Percentiles rank a stretch among this genome's conserved stretches.
phyloP scores from a whole-genome alignment of 805 yeast genomes.

The Kodamaea hsintzibuensis region DNA sequence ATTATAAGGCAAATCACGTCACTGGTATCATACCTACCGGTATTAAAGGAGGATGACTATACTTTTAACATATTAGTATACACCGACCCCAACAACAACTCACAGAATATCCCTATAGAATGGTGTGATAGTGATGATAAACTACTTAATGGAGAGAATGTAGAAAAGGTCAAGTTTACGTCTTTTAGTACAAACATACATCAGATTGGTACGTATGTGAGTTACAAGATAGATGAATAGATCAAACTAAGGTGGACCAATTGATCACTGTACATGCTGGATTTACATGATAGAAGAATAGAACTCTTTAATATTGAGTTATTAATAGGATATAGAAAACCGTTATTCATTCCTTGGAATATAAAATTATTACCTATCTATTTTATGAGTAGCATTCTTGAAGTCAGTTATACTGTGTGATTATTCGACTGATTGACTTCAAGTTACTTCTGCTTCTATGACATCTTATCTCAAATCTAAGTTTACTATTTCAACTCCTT shows the following conservation, averaged over 20 bases:
- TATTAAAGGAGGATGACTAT: conserved; percentile 55
- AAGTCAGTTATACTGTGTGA: too few species aligned
- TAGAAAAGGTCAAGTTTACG: conserved; percentile 69
- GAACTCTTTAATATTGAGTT: too few species aligned
- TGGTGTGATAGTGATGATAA: conserved; percentile 81
- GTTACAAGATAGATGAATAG: conserved; percentile 43
- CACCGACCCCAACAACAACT: conserved; percentile 58
- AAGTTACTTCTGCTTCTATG: neutral
- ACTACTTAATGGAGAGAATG: conserved; percentile 49
- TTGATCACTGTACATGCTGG: too few species aligned
- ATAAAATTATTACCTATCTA: neutral
- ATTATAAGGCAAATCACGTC: conserved; percentile 88
- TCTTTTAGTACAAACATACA: conserved; percentile 69
- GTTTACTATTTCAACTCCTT: conserved; percentile 24
- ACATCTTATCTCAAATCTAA: neutral
- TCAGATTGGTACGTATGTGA: conserved; percentile 71
- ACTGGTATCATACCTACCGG: conserved; percentile 81
- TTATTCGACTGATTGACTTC: too few species aligned
- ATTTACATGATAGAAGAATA: too few species aligned
- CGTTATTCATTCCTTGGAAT: neutral
- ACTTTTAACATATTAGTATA: conserved; percentile 86
- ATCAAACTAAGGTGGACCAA: too few species aligned
- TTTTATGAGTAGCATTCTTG: too few species aligned
- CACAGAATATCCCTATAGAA: conserved; percentile 64
- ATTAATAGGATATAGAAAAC: neutral